These are phyloP conservation scores for Ceratocystis lukuohia DNA, from an alignment of 2,329 filamentous ascomycete genomes.

Conservation along the genomic window DNA sequence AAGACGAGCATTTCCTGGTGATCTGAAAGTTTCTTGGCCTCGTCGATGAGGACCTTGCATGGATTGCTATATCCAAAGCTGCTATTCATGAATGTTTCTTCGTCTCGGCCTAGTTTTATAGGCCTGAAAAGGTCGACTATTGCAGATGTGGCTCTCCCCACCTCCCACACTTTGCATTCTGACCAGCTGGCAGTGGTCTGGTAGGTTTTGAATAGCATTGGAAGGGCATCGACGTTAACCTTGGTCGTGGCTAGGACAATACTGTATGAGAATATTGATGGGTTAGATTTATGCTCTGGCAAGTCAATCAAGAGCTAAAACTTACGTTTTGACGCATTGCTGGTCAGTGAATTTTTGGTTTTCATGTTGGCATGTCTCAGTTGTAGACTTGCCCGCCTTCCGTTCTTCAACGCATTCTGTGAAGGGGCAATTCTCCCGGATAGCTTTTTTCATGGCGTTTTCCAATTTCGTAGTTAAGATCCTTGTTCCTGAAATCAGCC, in stretches of 20 bases:
- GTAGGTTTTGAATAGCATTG: slow-evolving; percentile 24
- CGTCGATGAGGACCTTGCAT: slow-evolving; percentile 24
- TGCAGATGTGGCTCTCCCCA: slow-evolving; percentile 25
- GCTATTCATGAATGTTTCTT: slow-evolving; percentile 23
- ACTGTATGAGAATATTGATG: background rate
- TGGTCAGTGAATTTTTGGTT: background rate
- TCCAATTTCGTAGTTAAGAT: background rate
- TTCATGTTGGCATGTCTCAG: background rate
- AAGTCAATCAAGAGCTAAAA: background rate
- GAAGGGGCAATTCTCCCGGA: background rate
- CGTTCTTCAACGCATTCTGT: background rate
- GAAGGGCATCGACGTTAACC: slow-evolving; percentile 15
- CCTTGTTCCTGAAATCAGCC: background rate
- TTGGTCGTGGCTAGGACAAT: no score
- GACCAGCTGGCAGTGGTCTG: slow-evolving; percentile 21
- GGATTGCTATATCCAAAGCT: slow-evolving; percentile 24
- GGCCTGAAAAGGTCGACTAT: slow-evolving; percentile 25
- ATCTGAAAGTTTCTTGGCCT: slow-evolving; percentile 22
- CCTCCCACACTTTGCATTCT: slow-evolving; percentile 25
- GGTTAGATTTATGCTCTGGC: background rate
- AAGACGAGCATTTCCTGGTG: background rate
- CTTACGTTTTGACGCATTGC: background rate
- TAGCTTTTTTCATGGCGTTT: background rate
- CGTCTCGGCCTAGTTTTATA: slow-evolving; percentile 23
- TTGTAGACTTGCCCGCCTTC: background rate